These are phyloP conservation scores for Backusella tuberculispora DNA, from an alignment of 192 early-diverging fungal genomes.

Conservation along the genomic window DNA sequence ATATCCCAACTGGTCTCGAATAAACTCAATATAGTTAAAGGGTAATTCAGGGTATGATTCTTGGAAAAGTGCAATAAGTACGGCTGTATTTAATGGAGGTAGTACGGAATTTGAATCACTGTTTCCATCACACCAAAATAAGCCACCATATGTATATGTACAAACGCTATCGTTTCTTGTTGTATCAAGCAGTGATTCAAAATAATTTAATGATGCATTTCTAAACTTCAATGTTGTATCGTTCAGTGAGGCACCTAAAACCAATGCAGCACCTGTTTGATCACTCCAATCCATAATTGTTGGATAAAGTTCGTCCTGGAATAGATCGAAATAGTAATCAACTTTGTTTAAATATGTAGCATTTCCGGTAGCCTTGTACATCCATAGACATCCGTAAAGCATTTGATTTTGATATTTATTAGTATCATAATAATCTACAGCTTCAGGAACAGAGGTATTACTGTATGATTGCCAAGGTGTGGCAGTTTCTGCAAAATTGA, in stretches of 20 bases:
- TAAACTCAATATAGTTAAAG: not conserved
- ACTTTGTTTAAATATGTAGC: constrained; percentile 40
- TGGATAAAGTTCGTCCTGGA: constrained; percentile 27
- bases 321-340: constrained; percentile 38
- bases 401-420: constrained; percentile 47
- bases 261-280: constrained; percentile 41
- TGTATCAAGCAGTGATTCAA: constrained; percentile 30
- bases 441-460: constrained; percentile 35
- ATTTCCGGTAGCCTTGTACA: constrained; percentile 50
- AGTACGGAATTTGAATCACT: constrained; percentile 20
- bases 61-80: constrained; percentile 31
- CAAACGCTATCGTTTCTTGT: not conserved
- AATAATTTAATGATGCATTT: constrained; percentile 30
- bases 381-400: constrained; percentile 54
- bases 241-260: constrained; percentile 41
- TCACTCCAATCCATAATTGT: constrained; percentile 50
- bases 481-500: constrained; percentile 43
- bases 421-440: constrained; percentile 42
- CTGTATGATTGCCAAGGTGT: constrained; percentile 46
- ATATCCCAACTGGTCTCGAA: not conserved
- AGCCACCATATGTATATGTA: constrained; percentile 31
- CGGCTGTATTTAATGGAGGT: constrained; percentile 23
- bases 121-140: constrained; percentile 31
- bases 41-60: not conserved
- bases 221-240: constrained; percentile 35